Conservation (phyloP, 2,329 filamentous ascomycete genomes). For the Phialophora tarda region DNA sequence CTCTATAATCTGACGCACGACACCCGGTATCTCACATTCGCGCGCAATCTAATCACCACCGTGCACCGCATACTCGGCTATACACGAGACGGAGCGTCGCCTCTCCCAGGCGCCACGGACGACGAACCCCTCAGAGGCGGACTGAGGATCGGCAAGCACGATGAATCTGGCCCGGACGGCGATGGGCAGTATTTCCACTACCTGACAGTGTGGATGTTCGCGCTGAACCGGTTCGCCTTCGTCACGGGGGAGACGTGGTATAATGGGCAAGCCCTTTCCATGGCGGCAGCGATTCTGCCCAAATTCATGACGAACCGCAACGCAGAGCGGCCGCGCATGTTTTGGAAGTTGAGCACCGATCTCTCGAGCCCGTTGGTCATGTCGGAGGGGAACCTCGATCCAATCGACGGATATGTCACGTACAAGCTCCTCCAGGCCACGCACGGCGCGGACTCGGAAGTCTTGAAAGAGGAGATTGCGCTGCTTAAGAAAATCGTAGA, state of each 20-base stretch:
- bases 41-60: constrained; percentile 54
- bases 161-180: constrained; percentile 56
- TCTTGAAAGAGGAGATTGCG: constrained; percentile 57
- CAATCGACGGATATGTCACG: constrained; percentile 60
- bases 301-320: constrained; percentile 55
- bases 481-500: constrained; percentile 59
- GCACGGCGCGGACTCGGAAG: constrained; percentile 42
- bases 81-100: constrained; percentile 55
- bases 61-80: constrained; percentile 62
- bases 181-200: constrained; percentile 69
- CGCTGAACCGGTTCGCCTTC: constrained; percentile 60
- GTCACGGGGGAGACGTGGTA: constrained; percentile 55
- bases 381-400: constrained; percentile 62
- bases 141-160: constrained; percentile 62
- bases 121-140: constrained; percentile 60
- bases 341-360: constrained; percentile 64
- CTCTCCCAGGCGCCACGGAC: constrained; percentile 60
- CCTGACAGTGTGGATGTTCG: constrained; percentile 68
- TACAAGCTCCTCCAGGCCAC: constrained; percentile 55
- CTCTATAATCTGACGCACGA: constrained; percentile 52
- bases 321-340: constrained; percentile 50
- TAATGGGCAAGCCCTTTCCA: constrained; percentile 58
- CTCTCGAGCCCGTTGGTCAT: constrained; percentile 55
- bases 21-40: constrained; percentile 56
- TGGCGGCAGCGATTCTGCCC: constrained; percentile 61